A percentile compares a stretch with the other conserved stretches of the same genome.
Evolutionary conservation across 164 flowering plant genomes (phyloP).

Genomic region (Santalum album): DNA sequence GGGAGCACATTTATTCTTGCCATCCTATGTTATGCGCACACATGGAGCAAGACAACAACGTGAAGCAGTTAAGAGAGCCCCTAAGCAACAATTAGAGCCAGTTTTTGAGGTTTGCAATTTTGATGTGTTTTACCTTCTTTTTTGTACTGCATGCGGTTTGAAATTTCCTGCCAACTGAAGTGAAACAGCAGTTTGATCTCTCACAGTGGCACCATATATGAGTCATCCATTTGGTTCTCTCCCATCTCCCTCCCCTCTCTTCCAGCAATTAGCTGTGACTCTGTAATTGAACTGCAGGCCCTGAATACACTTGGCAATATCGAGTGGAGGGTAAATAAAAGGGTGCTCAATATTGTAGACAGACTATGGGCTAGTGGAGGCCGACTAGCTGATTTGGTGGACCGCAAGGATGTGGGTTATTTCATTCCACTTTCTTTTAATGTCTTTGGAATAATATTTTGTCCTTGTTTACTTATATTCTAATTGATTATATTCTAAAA

Average conservation of each 20-base stretch:
- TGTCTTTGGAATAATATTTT: not conserved
- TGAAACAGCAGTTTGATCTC: not conserved
- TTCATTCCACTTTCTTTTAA: not conserved
- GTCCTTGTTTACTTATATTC: not conserved
- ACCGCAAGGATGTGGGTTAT: conserved; percentile 71
- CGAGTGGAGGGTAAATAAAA: conserved; percentile 84
- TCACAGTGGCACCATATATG: not conserved
- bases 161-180: not conserved
- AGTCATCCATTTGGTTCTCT: not conserved
- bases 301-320: conserved; percentile 86
- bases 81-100: conserved; percentile 44
- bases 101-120: conserved; percentile 65
- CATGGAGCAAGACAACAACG: conserved; percentile 91
- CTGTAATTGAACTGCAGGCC: conserved; percentile 42
- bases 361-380: conserved; percentile 96
- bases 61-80: conserved; percentile 54
- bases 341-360: conserved; percentile 71
- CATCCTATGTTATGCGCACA: conserved; percentile 88
- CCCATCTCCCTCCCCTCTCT: not conserved
- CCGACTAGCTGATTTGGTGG: conserved; percentile 66
- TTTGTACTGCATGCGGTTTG: not conserved
- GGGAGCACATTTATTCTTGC: conserved; percentile 81
- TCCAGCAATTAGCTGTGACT: not conserved
- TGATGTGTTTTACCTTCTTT: not conserved
- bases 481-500: not conserved